These are phyloP conservation scores for Penicillium italicum DNA, from an alignment of 2,329 filamentous ascomycete genomes.

Conservation along the genomic window DNA sequence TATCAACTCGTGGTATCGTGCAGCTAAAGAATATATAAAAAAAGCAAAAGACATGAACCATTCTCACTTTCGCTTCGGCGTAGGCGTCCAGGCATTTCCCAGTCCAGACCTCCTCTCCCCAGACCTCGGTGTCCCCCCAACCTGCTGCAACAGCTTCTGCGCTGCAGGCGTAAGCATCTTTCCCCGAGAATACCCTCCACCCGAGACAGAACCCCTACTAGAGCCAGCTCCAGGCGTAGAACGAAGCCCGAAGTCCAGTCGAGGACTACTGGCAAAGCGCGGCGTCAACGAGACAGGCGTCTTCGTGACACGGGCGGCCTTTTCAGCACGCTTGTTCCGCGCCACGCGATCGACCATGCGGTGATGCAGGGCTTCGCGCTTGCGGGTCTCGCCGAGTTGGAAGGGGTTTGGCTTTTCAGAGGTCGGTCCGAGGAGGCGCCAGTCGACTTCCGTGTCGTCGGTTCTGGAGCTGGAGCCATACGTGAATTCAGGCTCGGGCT, in stretches of 20 bases:
- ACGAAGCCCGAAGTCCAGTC: constrained; percentile 31
- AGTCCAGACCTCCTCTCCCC: constrained; percentile 12
- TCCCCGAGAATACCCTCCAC: constrained; percentile 4
- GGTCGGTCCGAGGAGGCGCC: constrained; percentile 42
- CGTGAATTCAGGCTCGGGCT: constrained; percentile 36
- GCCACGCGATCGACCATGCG: constrained; percentile 81
- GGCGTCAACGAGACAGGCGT: constrained; percentile 35
- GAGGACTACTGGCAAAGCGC: constrained; percentile 41
- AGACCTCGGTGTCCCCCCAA: constrained; percentile 29
- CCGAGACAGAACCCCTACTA: constrained; percentile 12
- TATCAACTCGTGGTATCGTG: constrained; percentile 15
- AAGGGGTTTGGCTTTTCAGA: constrained; percentile 69
- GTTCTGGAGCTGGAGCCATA: constrained; percentile 4
- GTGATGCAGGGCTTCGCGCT: constrained; percentile 76
- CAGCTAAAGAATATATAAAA: constrained; percentile 8
- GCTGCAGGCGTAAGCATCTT: constrained; percentile 45
- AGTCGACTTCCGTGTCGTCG: constrained; percentile 18
- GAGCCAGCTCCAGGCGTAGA: constrained; percentile 15
- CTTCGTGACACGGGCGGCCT: constrained; percentile 59
- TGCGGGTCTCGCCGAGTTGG: constrained; percentile 68
- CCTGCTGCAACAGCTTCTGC: constrained; percentile 40
- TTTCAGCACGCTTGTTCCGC: constrained; percentile 63
- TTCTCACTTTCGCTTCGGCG: constrained; percentile 16
- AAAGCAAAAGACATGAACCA: neutral
- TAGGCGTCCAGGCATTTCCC: constrained; percentile 22